phyloP scores from a whole-genome alignment of 768 basidiomycete genomes.

The Suillus plorans region DNA sequence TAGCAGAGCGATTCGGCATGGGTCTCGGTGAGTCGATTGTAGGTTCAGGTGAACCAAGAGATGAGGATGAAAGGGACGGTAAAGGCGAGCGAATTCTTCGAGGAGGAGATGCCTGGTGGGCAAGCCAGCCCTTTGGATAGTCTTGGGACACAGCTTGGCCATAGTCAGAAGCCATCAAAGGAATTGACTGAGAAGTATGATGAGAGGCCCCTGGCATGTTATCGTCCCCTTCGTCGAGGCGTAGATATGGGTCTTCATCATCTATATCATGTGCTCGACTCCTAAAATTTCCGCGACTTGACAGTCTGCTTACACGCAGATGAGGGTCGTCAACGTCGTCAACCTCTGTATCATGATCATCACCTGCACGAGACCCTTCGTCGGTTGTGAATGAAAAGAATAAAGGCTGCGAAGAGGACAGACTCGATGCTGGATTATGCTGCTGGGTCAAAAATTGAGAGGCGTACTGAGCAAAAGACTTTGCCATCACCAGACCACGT shows the following conservation, averaged over 20 bases:
- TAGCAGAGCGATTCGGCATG: slow-evolving; percentile 32
- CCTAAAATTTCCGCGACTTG: slow-evolving; percentile 27
- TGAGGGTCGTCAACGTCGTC: slow-evolving; percentile 82
- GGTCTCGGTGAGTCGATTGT: slow-evolving; percentile 5
- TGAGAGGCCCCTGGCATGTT: slow-evolving; percentile 40
- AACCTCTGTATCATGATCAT: slow-evolving; percentile 48
- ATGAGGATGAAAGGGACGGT: slow-evolving; percentile 35
- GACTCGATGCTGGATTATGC: slow-evolving; percentile 48
- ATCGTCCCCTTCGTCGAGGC: slow-evolving; percentile 71
- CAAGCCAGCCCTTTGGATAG: slow-evolving; percentile 61
- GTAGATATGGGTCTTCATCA: slow-evolving; percentile 76
- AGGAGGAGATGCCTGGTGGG: slow-evolving; percentile 71
- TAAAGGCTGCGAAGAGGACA: slow-evolving; percentile 70
- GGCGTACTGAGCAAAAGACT: slow-evolving; percentile 80
- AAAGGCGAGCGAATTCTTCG: slow-evolving; percentile 41
- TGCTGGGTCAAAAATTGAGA: slow-evolving; percentile 76
- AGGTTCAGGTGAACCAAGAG: slow-evolving; percentile 25
- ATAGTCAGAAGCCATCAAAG: slow-evolving; percentile 35
- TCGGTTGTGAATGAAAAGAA: slow-evolving; percentile 89
- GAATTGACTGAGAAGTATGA: slow-evolving; percentile 36
- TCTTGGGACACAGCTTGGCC: slow-evolving; percentile 39
- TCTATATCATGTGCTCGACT: slow-evolving; percentile 41
- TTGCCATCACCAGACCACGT: slow-evolving; percentile 42
- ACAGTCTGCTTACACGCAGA: slow-evolving; percentile 45
- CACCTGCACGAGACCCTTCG: slow-evolving; percentile 54